A percentile compares a stretch with the other conserved stretches of the same genome.
Evolutionary conservation across 768 basidiomycete genomes (phyloP).

Genomic region (Trametes cubensis): DNA sequence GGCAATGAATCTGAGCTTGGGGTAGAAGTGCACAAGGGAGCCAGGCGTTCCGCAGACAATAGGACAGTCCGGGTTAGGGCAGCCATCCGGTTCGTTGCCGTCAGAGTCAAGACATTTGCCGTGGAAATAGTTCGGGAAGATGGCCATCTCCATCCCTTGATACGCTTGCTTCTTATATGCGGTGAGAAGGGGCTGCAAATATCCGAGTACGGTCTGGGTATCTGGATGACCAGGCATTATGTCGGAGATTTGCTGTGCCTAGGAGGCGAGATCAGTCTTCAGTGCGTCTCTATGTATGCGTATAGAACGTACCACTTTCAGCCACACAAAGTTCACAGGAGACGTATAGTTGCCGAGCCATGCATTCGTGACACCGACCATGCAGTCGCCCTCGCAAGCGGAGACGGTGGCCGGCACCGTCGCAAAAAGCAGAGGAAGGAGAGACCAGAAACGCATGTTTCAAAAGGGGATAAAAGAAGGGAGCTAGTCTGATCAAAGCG

Average conservation of each 20-base stretch:
- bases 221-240: conserved; percentile 38
- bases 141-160: conserved; percentile 49
- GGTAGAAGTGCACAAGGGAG: conserved; percentile 71
- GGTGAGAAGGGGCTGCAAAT: conserved; percentile 50
- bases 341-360: conserved; percentile 53
- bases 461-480: neutral
- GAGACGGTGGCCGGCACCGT: conserved; percentile 41
- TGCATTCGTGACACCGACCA: conserved; percentile 57
- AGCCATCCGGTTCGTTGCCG: conserved; percentile 64
- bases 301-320: conserved; percentile 44
- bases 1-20: conserved; percentile 50
- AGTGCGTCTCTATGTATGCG: too few relatives aligned
- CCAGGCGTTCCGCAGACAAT: conserved; percentile 84
- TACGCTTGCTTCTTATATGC: conserved; percentile 51
- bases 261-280: conserved; percentile 8
- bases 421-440: conserved; percentile 25
- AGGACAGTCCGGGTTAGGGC: conserved; percentile 79
- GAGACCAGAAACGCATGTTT: conserved; percentile 28
- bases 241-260: conserved; percentile 43
- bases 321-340: conserved; percentile 44
- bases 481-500: neutral
- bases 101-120: conserved; percentile 65
- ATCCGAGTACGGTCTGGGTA: conserved; percentile 28
- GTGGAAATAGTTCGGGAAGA: conserved; percentile 74
- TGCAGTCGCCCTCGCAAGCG: conserved; percentile 76